Evolutionary conservation across 73 alveolate genomes (phyloP).

Genomic region (Paramecium primaurelia): DNA sequence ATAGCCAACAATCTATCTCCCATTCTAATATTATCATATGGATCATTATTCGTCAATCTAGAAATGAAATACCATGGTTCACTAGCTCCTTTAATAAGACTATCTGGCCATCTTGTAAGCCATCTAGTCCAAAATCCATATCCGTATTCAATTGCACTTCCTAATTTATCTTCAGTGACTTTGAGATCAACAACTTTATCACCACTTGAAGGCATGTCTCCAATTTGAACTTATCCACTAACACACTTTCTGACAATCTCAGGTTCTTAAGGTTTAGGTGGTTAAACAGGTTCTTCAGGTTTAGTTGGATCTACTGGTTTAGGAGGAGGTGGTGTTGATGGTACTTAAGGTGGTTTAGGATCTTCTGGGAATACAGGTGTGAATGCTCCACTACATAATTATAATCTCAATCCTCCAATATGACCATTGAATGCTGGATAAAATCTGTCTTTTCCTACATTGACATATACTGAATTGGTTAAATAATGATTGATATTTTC

Average conservation of each 20-base stretch:
- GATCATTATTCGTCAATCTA: slow-evolving; percentile 40
- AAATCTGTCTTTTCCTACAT: slow-evolving; percentile 21
- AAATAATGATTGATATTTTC: not conserved
- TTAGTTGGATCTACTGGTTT: not conserved
- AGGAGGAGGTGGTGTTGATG: not conserved
- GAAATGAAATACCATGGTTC: slow-evolving; percentile 48
- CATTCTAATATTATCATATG: slow-evolving; percentile 41
- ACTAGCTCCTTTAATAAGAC: not conserved
- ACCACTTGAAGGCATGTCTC: not conserved
- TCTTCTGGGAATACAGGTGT: slow-evolving; percentile 23
- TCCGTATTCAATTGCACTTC: slow-evolving; percentile 30
- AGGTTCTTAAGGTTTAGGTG: not conserved
- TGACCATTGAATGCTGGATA: slow-evolving; percentile 39
- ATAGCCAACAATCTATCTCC: slow-evolving; percentile 46
- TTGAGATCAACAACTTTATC: slow-evolving; percentile 7
- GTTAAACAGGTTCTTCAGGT: not conserved
- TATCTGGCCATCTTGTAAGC: slow-evolving; percentile 14
- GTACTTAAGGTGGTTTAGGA: slow-evolving; percentile 19
- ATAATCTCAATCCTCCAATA: not conserved
- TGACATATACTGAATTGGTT: not conserved
- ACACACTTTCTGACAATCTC: not conserved
- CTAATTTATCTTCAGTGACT: slow-evolving; percentile 22
- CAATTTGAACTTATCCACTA: slow-evolving; percentile 8
- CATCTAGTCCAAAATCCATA: slow-evolving; percentile 49
- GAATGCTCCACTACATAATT: slow-evolving; percentile 45